Base-by-base conservation (phyloP, 768 basidiomycete genomes). In the Pulveroboletus ravenelii region DNA sequence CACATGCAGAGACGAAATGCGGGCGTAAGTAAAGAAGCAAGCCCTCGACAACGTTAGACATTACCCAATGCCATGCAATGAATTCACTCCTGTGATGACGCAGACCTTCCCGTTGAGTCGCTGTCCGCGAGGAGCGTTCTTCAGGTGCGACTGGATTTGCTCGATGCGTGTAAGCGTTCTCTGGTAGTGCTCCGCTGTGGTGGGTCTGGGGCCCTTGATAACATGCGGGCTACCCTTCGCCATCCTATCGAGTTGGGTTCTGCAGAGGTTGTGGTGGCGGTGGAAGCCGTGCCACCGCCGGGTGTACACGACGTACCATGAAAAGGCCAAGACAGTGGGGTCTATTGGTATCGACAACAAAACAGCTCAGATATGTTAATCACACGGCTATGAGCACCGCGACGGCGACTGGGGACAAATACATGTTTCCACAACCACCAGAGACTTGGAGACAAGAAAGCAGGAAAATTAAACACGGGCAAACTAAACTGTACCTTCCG, bases 51-150 rank as follows among this genome's bases (percentile, higher is more conserved):
- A 56, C 41, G 44, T 43, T 53, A 35, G 41, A 55, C 48, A 44
- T 57, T 70, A 93, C 86, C 93, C 93, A 53, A 96, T 96, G 15
- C 93, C 93, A 63, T 85, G 84, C 57, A 87, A 63, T 17, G 90
- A 93, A 29, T 88, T 87, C 29, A 86, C 91, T 15, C 93, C 93
- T 1, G 93, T 95, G 58, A 95, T 79, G 49, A 95, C 76, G 59
- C 86, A 89, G 23, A 93, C 89, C 67, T 92, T 94, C 55, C 77
- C 82, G 62, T 75, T 76, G 55, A 94, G 75, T 59, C 82, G 76
- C 17, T 69, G 72, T 27, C 74, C 69, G 37, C 84, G 77, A 29
- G 82, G 74, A 18, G 79, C 60, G 25, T 66, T 72, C 38, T 74
- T 64, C 34, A 93, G 74, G 52, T 92, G 90, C 0, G 78, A 73